These are phyloP conservation scores for Starmera quercuum DNA, from an alignment of 805 yeast genomes.

Conservation along the genomic window DNA sequence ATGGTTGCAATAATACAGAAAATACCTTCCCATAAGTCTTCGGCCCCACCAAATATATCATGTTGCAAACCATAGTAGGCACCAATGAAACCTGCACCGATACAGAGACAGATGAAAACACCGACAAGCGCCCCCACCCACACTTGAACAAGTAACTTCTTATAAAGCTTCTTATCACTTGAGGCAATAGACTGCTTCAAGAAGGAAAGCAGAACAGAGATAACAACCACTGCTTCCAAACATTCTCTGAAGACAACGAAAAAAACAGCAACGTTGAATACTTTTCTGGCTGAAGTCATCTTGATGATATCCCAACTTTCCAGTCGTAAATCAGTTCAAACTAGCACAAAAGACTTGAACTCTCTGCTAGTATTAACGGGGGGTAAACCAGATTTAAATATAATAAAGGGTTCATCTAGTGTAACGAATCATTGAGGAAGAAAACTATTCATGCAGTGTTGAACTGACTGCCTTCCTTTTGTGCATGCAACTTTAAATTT, in stretches of 20 bases:
- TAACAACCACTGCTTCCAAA: slow-evolving; percentile 85
- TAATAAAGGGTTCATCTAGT: too few relatives aligned
- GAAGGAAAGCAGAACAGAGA: slow-evolving; percentile 87
- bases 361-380: too few relatives aligned
- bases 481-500: too few relatives aligned
- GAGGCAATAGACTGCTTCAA: slow-evolving; percentile 76
- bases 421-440: too few relatives aligned
- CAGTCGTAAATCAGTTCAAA: too few relatives aligned
- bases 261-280: slow-evolving; percentile 51
- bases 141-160: slow-evolving; percentile 64
- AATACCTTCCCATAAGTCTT: slow-evolving; percentile 96
- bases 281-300: slow-evolving; percentile 16
- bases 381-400: too few relatives aligned
- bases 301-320: too few relatives aligned
- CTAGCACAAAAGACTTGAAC: too few relatives aligned
- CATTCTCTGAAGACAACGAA: slow-evolving; percentile 92
- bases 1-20: slow-evolving; percentile 86
- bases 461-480: too few relatives aligned
- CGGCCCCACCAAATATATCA: slow-evolving; percentile 82
- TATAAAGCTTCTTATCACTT: slow-evolving; percentile 46
- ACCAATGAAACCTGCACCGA: slow-evolving; percentile 94
- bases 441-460: too few relatives aligned
- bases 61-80: slow-evolving; percentile 75
- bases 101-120: slow-evolving; percentile 64
- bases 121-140: slow-evolving; percentile 81